A percentile compares a stretch with the other conserved stretches of the same genome.
Evolutionary conservation across 148 eudicot genomes (phyloP).

Genomic region (Persicaria tinctoria): DNA sequence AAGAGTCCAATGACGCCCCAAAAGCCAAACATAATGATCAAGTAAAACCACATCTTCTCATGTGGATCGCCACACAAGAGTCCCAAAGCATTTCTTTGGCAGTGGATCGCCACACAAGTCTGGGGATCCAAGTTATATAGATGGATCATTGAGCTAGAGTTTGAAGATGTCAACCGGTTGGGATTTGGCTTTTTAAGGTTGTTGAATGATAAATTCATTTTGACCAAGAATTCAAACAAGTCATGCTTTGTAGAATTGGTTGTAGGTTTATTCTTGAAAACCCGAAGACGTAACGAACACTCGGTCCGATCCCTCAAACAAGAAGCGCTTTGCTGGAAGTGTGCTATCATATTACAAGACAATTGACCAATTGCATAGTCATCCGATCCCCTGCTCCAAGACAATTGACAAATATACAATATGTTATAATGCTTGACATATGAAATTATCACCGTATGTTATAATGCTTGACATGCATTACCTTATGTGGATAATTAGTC

Average conservation of each 20-base stretch:
- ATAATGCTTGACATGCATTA: too few relatives aligned
- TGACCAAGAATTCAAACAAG: background rate
- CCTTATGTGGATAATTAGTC: too few relatives aligned
- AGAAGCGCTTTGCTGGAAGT: too few relatives aligned
- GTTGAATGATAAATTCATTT: slow-evolving; percentile 22
- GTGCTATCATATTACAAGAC: too few relatives aligned
- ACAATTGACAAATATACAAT: too few relatives aligned
- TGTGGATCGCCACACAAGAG: slow-evolving; percentile 20
- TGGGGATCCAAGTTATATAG: slow-evolving; percentile 12
- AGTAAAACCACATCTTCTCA: slow-evolving; percentile 18
- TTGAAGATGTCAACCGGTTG: slow-evolving; percentile 17
- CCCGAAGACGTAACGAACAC: too few relatives aligned
- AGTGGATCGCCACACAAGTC: slow-evolving; percentile 19
- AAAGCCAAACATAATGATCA: slow-evolving; percentile 18
- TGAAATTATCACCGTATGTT: too few relatives aligned
- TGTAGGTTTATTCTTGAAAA: too few relatives aligned
- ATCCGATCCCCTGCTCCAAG: too few relatives aligned
- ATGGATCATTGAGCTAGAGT: slow-evolving; percentile 15
- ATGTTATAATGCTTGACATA: too few relatives aligned
- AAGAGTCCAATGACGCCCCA: slow-evolving; percentile 21
- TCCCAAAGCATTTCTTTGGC: slow-evolving; percentile 12
- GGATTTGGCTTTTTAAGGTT: slow-evolving; percentile 15
- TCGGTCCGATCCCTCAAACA: too few relatives aligned
- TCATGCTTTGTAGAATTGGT: slow-evolving; percentile 17
- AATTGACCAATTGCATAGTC: too few relatives aligned